These are phyloP conservation scores for Mycena vitilis DNA, from an alignment of 768 basidiomycete species.

Conservation along the genomic window DNA sequence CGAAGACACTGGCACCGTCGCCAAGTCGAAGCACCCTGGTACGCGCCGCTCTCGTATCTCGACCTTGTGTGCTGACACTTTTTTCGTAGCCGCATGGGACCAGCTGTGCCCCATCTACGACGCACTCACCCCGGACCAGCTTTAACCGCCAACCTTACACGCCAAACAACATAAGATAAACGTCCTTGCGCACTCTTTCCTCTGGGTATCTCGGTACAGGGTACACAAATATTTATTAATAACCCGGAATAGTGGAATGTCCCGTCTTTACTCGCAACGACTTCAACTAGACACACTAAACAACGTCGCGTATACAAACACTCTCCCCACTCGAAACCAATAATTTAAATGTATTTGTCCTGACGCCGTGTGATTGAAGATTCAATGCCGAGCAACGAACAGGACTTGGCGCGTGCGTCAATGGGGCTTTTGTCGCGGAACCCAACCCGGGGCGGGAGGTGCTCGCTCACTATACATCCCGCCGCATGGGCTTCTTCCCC, in stretches of 20 bases:
- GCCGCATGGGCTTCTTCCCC: no score
- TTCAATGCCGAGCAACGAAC: no score
- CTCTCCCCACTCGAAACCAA: no score
- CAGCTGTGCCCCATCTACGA: slow-evolving; percentile 43
- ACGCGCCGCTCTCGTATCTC: neutral
- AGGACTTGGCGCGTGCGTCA: no score
- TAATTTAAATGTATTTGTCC: no score
- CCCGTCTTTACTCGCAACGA: neutral
- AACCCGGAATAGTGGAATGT: neutral
- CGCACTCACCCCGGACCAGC: slow-evolving; percentile 25
- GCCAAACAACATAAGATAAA: no score
- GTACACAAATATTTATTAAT: neutral
- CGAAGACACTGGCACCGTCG: slow-evolving; percentile 25
- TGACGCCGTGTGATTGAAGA: no score
- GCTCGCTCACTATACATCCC: no score
- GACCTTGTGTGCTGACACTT: neutral
- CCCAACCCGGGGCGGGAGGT: no score
- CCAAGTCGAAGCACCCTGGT: slow-evolving; percentile 27
- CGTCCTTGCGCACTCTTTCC: neutral
- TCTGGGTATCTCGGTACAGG: neutral
- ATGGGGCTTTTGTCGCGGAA: no score
- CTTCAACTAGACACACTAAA: no score
- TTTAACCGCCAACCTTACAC: slow-evolving; percentile 9
- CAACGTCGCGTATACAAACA: no score
- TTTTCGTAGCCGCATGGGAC: slow-evolving; percentile 34